Conservation (phyloP, 2,329 filamentous ascomycete species). For the Nothopassalora personata region DNA sequence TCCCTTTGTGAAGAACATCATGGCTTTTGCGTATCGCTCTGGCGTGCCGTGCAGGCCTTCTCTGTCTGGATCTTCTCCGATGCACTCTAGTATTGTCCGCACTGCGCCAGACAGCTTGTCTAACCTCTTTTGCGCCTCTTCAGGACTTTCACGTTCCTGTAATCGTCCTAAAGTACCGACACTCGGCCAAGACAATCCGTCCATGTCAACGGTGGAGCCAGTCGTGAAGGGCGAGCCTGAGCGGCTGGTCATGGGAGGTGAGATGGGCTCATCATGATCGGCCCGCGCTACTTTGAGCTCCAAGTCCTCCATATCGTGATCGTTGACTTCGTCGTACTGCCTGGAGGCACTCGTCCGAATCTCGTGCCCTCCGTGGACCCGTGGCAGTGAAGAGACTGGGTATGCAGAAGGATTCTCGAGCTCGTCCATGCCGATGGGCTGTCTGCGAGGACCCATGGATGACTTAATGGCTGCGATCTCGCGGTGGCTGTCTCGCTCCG, state of each 20-base stretch:
- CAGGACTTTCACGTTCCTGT: constrained; percentile 41
- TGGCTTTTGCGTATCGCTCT: constrained; percentile 85
- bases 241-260: constrained; percentile 50
- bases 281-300: constrained; percentile 38
- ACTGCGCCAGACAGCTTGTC: constrained; percentile 60
- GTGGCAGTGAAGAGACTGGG: constrained; percentile 2
- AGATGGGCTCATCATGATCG: constrained; percentile 49
- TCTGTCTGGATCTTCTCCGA: constrained; percentile 60
- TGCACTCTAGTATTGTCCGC: constrained; percentile 59
- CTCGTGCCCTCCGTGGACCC: constrained; percentile 2
- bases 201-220: constrained; percentile 49
- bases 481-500: constrained; percentile 49
- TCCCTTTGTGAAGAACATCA: constrained; percentile 93
- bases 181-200: constrained; percentile 54
- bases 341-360: constrained; percentile 13
- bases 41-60: constrained; percentile 64
- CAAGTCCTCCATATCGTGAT: constrained; percentile 37
- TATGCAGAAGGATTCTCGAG: constrained; percentile 18
- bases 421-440: constrained; percentile 42
- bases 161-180: constrained; percentile 28
- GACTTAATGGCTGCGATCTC: constrained; percentile 56
- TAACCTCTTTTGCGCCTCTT: constrained; percentile 53
- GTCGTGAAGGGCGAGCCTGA: constrained; percentile 46
- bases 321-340: constrained; percentile 39
- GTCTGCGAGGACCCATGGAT: constrained; percentile 48